phyloP scores from a whole-genome alignment of 768 basidiomycete species.

The Leccinum obscurum region DNA sequence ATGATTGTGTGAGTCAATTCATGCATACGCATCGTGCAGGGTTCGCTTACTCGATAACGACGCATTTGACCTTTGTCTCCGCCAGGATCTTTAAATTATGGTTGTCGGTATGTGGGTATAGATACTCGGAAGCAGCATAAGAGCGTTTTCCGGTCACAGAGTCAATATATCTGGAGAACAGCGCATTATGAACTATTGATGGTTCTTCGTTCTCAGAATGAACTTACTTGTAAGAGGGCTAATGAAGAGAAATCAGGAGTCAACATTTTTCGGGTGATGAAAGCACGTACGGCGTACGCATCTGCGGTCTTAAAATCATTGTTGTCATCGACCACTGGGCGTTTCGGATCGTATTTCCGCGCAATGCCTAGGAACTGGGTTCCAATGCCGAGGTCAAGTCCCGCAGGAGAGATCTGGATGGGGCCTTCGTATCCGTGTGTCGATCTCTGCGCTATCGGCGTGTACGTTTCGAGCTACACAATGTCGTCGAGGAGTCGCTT shows the following conservation, averaged over 20 bases:
- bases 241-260: neutral
- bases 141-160: conserved; percentile 6
- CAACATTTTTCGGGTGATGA: neutral
- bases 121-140: conserved; percentile 6
- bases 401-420: conserved; percentile 22
- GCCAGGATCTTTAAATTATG: conserved; percentile 3
- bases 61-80: conserved; percentile 5
- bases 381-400: conserved; percentile 17
- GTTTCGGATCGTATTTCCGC: conserved; percentile 45
- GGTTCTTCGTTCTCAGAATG: neutral
- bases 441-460: conserved; percentile 29
- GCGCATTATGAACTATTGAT: neutral
- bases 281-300: conserved; percentile 25
- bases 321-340: conserved; percentile 44
- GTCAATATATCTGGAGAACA: conserved; percentile 1
- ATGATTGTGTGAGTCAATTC: neutral
- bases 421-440: conserved; percentile 40
- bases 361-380: conserved; percentile 51
- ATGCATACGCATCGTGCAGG: neutral
- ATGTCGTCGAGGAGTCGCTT: conserved; percentile 38
- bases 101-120: neutral
- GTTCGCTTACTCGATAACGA: conserved; percentile 3
- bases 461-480: conserved; percentile 45
- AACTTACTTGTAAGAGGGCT: conserved; percentile 25
- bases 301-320: conserved; percentile 42